phyloP scores from a whole-genome alignment of 345 rosid species.

The Syzygium grande region DNA sequence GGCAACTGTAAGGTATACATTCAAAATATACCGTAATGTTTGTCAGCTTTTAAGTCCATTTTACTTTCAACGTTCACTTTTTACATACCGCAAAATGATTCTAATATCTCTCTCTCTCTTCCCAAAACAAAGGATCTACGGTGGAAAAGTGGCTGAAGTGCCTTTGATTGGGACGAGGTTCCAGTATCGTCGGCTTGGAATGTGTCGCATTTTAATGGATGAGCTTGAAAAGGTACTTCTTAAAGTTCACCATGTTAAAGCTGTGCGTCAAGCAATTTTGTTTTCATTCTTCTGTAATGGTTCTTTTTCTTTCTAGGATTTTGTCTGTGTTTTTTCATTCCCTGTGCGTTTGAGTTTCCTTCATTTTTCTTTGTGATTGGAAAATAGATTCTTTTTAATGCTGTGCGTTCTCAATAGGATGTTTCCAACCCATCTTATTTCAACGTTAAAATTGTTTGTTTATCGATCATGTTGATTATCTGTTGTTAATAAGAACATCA shows the following conservation, averaged over 20 bases:
- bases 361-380: background rate
- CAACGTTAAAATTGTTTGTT: background rate
- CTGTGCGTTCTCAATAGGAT: background rate
- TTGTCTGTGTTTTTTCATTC: background rate
- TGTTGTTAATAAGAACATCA: background rate
- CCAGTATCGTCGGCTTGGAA: constrained; percentile 40
- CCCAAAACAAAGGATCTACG: constrained; percentile 35
- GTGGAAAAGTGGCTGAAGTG: constrained; percentile 57
- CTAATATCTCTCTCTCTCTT: constrained; percentile 1
- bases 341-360: background rate
- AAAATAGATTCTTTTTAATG: background rate
- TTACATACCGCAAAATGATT: background rate
- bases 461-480: background rate
- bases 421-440: background rate
- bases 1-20: constrained; percentile 59
- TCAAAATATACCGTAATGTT: background rate
- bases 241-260: background rate
- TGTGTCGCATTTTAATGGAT: constrained; percentile 51
- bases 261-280: background rate
- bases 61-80: background rate
- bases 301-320: background rate
- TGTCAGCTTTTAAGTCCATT: background rate
- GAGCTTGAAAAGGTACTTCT: constrained; percentile 40
- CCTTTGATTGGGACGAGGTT: constrained; percentile 59
- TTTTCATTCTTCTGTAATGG: background rate